A percentile compares a stretch with the other conserved stretches of the same genome.
These are phyloP conservation scores for Meira miltonrushii DNA, from an alignment of 1,284 basidiomycete species.

Conservation along the genomic window DNA sequence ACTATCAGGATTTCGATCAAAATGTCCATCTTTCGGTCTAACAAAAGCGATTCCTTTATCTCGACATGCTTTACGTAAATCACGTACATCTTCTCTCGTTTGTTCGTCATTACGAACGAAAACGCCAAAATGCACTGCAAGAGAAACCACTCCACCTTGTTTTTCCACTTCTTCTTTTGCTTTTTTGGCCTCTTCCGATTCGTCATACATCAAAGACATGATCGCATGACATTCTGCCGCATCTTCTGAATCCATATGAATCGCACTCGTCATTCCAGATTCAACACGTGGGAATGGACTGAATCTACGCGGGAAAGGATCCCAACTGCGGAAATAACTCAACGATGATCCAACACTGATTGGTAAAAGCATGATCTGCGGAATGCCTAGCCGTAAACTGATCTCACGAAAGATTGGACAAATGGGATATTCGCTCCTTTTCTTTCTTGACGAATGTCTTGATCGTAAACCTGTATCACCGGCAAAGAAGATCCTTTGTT, in stretches of 20 bases:
- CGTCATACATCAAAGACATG: conserved; percentile 14
- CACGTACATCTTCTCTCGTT: conserved; percentile 30
- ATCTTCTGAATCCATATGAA: conserved; percentile 42
- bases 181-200: conserved; percentile 6
- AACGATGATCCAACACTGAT: conserved; percentile 36
- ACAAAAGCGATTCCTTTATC: conserved; percentile 13
- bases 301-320: conserved; percentile 34
- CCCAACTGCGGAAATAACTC: conserved; percentile 33
- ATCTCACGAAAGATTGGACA: conserved; percentile 47
- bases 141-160: conserved; percentile 5
- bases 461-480: conserved; percentile 47
- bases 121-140: conserved; percentile 20
- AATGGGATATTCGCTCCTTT: conserved; percentile 21
- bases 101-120: conserved; percentile 36
- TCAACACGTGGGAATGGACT: conserved; percentile 33
- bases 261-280: conserved; percentile 27
- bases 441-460: conserved; percentile 17
- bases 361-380: conserved; percentile 39
- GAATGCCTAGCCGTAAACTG: conserved; percentile 25
- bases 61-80: conserved; percentile 26
- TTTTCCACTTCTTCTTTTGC: background rate
- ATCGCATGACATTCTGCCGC: conserved; percentile 27
- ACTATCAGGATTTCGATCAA: background rate
- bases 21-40: conserved; percentile 12
- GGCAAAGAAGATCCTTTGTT: conserved; percentile 35